Evolutionary conservation across 768 basidiomycete species (phyloP).

Genomic region (Kondoa malvinella): DNA sequence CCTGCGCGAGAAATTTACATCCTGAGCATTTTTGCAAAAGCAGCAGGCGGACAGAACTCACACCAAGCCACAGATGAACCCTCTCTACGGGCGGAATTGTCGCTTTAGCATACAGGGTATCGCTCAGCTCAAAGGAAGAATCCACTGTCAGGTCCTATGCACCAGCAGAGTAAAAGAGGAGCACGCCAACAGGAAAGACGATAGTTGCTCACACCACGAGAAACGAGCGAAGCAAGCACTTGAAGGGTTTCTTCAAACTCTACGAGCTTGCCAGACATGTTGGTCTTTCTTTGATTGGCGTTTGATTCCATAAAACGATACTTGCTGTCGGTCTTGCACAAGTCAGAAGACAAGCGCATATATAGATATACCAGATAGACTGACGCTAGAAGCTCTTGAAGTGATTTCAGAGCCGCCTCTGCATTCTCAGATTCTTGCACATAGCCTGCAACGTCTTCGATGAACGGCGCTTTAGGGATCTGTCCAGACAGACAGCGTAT

Average conservation of each 20-base stretch:
- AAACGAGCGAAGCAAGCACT: conserved; percentile 44
- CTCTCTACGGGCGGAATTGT: conserved; percentile 69
- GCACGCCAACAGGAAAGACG: background rate
- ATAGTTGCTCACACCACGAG: conserved; percentile 32
- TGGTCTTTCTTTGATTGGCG: conserved; percentile 54
- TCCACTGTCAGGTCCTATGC: conserved; percentile 38
- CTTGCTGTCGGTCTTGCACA: conserved; percentile 51
- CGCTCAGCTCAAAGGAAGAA: conserved; percentile 87
- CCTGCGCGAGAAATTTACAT: conserved; percentile 40
- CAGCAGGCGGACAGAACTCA: conserved; percentile 33
- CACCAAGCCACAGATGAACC: conserved; percentile 90
- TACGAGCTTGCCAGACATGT: conserved; percentile 84
- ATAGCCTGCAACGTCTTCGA: background rate
- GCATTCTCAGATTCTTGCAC: background rate
- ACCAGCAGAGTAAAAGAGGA: background rate
- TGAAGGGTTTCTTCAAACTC: conserved; percentile 81
- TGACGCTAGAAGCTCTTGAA: conserved; percentile 3
- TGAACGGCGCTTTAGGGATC: background rate
- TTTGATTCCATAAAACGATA: conserved; percentile 95
- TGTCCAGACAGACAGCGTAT: no score
- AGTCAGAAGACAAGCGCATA: conserved; percentile 8
- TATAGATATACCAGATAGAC: background rate
- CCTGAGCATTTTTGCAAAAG: background rate
- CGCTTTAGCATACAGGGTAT: conserved; percentile 85
- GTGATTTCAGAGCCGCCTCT: background rate